Evolutionary conservation across 169 alveolate genomes (phyloP).

Genomic region (Plasmodium chabaudi): DNA sequence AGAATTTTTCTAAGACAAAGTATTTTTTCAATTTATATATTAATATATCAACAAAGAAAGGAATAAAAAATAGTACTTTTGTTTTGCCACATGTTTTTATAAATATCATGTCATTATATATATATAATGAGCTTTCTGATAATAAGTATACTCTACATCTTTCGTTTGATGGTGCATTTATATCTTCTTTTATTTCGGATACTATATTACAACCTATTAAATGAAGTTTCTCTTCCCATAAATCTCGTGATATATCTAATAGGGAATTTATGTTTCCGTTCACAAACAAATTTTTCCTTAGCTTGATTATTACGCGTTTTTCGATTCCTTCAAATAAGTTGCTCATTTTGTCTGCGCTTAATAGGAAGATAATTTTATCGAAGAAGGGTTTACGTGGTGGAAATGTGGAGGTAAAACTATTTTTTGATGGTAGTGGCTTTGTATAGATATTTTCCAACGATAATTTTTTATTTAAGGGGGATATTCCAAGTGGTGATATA

Average conservation of each 20-base stretch:
- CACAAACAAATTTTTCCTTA: slow-evolving; percentile 19
- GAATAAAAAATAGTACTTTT: slow-evolving; percentile 62
- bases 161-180: slow-evolving; percentile 8
- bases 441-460: no score
- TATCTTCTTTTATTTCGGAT: slow-evolving; percentile 53
- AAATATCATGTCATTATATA: slow-evolving; percentile 23
- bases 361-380: no score
- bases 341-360: slow-evolving; percentile 20
- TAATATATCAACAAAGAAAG: slow-evolving; percentile 48
- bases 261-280: slow-evolving; percentile 15
- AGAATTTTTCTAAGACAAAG: slow-evolving; percentile 7
- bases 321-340: slow-evolving; percentile 62
- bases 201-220: slow-evolving; percentile 54
- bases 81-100: slow-evolving; percentile 72
- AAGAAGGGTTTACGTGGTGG: no score
- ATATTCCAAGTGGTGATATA: no score
- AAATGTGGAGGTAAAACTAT: no score
- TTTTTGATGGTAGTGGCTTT: no score
- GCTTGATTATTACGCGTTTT: slow-evolving; percentile 39
- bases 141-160: slow-evolving; percentile 50
- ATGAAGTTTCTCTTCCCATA: slow-evolving; percentile 42
- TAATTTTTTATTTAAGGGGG: no score
- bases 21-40: slow-evolving; percentile 10
- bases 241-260: slow-evolving; percentile 24
- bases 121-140: slow-evolving; percentile 62